Conservation (phyloP, 164 flowering plant genomes). For the Nymphaea thermarum region DNA sequence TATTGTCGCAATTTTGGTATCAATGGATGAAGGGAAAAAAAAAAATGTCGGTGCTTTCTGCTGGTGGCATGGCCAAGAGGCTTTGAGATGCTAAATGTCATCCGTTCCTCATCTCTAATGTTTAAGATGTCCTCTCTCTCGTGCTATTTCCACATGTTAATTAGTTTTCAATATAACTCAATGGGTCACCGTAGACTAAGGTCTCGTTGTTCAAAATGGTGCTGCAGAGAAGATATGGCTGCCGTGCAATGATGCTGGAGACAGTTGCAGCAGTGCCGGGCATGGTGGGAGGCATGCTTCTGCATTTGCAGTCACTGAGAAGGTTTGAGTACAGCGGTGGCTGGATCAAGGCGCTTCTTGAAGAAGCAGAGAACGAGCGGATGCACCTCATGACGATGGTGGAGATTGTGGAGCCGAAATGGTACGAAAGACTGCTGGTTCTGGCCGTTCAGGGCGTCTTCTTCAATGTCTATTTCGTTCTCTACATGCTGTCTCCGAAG, state of each 20-base stretch:
- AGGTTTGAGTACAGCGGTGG: slow-evolving; percentile 79
- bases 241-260: slow-evolving; percentile 93
- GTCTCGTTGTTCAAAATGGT: no score
- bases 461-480: slow-evolving; percentile 63
- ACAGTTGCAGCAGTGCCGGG: slow-evolving; percentile 94
- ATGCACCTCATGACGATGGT: slow-evolving; percentile 93
- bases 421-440: slow-evolving; percentile 74
- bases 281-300: slow-evolving; percentile 92
- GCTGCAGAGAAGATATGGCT: slow-evolving; percentile 76
- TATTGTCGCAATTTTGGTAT: no score
- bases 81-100: no score
- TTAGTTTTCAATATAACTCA: no score
- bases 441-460: slow-evolving; percentile 70
- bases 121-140: no score
- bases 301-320: slow-evolving; percentile 71
- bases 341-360: slow-evolving; percentile 86
- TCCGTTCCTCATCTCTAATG: no score
- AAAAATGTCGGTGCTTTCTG: no score
- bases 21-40: no score
- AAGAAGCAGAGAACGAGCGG: slow-evolving; percentile 92
- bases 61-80: no score
- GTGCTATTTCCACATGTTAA: no score
- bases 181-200: no score
- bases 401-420: slow-evolving; percentile 72
- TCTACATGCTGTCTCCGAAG: slow-evolving; percentile 68